Conservation (phyloP, 139 green algal genomes). For the Medakamo hakoo region DNA sequence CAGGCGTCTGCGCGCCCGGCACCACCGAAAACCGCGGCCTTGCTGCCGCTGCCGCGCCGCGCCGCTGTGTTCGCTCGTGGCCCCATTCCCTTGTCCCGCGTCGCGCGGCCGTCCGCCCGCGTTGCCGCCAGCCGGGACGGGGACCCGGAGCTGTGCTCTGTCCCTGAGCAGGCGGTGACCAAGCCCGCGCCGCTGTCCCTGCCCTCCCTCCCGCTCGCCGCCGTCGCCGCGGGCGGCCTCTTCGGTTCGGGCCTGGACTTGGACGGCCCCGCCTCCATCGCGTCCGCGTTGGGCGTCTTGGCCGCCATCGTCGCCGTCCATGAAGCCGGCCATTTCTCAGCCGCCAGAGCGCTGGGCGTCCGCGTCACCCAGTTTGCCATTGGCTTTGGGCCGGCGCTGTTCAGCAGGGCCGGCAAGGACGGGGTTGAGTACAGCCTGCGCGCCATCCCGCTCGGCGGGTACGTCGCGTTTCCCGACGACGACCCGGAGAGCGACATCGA, state of each 20-base stretch:
- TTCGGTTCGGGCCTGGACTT: slow-evolving; percentile 32
- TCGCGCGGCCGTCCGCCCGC: too few species aligned
- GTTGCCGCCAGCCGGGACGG: too few species aligned
- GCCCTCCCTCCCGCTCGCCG: neutral
- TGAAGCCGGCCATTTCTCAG: slow-evolving; percentile 81
- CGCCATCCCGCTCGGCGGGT: slow-evolving; percentile 84
- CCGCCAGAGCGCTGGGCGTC: slow-evolving; percentile 67
- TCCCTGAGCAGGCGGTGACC: too few species aligned
- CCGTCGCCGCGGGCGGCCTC: neutral
- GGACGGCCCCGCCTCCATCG: slow-evolving; percentile 28
- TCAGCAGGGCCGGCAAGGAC: slow-evolving; percentile 28
- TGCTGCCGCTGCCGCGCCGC: too few species aligned
- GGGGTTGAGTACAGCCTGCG: slow-evolving; percentile 86
- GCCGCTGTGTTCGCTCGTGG: too few species aligned
- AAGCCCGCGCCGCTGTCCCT: neutral
- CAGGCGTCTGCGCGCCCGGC: too few species aligned
- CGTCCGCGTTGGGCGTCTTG: slow-evolving; percentile 61
- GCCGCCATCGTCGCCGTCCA: slow-evolving; percentile 78
- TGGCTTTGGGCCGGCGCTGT: slow-evolving; percentile 79
- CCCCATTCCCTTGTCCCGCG: too few species aligned
- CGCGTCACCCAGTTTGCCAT: slow-evolving; percentile 90
- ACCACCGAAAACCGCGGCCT: too few species aligned
- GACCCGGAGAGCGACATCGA: slow-evolving; percentile 42
- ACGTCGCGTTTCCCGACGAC: slow-evolving; percentile 94
- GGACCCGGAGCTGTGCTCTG: too few species aligned